These are phyloP conservation scores for Chaetoscypha palmicola DNA, from an alignment of 2,329 filamentous ascomycete species.

Conservation along the genomic window DNA sequence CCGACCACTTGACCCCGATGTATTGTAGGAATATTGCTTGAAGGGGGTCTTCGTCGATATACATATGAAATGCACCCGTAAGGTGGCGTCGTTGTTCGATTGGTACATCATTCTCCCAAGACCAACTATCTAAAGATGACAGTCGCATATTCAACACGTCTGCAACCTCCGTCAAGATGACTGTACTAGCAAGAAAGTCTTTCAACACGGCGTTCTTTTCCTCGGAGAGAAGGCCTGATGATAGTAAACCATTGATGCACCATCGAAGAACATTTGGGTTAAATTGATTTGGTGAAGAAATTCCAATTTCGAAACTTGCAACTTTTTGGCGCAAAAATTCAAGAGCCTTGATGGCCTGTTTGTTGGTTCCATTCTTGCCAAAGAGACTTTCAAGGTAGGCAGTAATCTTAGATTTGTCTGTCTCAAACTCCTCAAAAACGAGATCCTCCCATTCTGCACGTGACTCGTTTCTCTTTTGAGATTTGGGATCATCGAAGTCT, in stretches of 20 bases:
- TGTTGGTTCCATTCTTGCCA: constrained; percentile 23
- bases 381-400: constrained; percentile 47
- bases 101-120: constrained; percentile 41
- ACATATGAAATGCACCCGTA: constrained; percentile 54
- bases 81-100: constrained; percentile 46
- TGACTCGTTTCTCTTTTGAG: constrained; percentile 43
- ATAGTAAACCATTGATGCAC: constrained; percentile 43
- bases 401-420: constrained; percentile 39
- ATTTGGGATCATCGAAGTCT: constrained; percentile 38
- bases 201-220: constrained; percentile 44
- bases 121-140: constrained; percentile 43
- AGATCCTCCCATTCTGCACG: constrained; percentile 47
- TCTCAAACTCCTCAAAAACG: constrained; percentile 44
- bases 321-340: constrained; percentile 36
- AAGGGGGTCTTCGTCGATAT: constrained; percentile 52
- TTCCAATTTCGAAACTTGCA: constrained; percentile 30
- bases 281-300: constrained; percentile 32
- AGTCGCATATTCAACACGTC: constrained; percentile 53
- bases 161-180: constrained; percentile 45
- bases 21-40: constrained; percentile 49
- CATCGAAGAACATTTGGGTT: constrained; percentile 35
- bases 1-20: constrained; percentile 45
- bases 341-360: constrained; percentile 37
- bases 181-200: constrained; percentile 42
- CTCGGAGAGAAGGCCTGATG: constrained; percentile 43